These are phyloP conservation scores for Talinum fruticosum DNA, from an alignment of 148 eudicot species.

Conservation along the genomic window DNA sequence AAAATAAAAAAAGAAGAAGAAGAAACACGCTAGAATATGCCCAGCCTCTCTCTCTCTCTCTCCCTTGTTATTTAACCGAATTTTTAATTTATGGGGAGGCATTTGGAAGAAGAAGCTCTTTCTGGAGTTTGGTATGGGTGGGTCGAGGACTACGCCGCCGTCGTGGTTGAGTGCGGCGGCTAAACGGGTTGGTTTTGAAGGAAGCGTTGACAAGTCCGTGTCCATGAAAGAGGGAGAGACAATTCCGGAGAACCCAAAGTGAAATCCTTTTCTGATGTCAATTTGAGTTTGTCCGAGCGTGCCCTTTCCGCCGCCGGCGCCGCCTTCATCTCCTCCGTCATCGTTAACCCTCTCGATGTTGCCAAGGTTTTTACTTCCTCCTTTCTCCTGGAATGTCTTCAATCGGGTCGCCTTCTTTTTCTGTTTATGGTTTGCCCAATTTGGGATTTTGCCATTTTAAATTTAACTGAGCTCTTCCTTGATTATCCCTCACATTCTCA, in stretches of 20 bases:
- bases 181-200: slow-evolving; percentile 42
- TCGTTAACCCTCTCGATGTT: slow-evolving; percentile 93
- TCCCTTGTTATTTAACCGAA: not conserved
- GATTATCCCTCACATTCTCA: too few relatives aligned
- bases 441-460: not conserved
- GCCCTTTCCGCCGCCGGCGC: slow-evolving; percentile 84
- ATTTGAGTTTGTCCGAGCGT: slow-evolving; percentile 56
- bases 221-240: slow-evolving; percentile 5
- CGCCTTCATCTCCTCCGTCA: slow-evolving; percentile 73
- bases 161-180: slow-evolving; percentile 50
- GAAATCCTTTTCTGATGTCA: slow-evolving; percentile 30
- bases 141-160: slow-evolving; percentile 37
- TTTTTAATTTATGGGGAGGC: not conserved
- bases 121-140: slow-evolving; percentile 24
- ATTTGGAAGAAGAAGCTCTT: not conserved
- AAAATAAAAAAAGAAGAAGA: not conserved
- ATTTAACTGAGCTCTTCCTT: too few relatives aligned
- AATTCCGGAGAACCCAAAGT: not conserved
- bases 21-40: not conserved
- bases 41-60: not conserved
- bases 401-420: not conserved
- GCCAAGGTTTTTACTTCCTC: slow-evolving; percentile 48
- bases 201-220: slow-evolving; percentile 12
- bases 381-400: too few relatives aligned
- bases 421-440: not conserved